Percentiles rank a stretch among this genome's conserved stretches.
phyloP scores from a whole-genome alignment of 2,329 filamentous ascomycete genomes.

The Lachnellula hyalina region DNA sequence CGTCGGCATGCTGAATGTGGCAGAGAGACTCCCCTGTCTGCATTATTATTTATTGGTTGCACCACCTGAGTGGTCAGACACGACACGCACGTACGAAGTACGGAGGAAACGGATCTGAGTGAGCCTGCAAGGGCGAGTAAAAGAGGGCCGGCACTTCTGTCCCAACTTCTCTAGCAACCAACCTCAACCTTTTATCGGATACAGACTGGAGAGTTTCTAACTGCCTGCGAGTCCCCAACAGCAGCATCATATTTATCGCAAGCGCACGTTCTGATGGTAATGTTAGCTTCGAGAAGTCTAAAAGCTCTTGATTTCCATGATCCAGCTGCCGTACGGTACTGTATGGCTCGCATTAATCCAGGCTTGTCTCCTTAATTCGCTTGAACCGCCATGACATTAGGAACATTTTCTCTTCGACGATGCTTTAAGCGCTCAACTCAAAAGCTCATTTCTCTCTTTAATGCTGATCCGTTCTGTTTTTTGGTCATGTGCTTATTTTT shows the following conservation, averaged over 20 bases:
- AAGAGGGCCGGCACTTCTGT: not conserved
- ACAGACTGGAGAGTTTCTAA: not conserved
- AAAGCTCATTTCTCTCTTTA: conserved; percentile 8
- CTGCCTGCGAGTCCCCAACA: not conserved
- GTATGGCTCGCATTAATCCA: not conserved
- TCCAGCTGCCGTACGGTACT: not conserved
- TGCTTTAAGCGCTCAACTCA: conserved; percentile 15
- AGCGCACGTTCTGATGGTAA: not conserved
- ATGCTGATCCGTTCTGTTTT: conserved; percentile 7
- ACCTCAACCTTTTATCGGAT: not conserved
- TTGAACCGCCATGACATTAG: not conserved
- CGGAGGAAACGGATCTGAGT: not conserved
- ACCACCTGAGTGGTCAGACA: not conserved
- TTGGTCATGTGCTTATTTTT: conserved; percentile 13
- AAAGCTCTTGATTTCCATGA: not conserved
- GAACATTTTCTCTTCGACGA: not conserved
- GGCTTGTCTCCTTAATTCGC: not conserved
- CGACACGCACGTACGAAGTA: not conserved
- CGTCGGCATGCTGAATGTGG: not conserved
- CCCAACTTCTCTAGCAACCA: not conserved
- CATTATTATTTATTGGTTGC: not conserved
- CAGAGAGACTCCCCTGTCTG: not conserved
- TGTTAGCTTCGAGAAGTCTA: not conserved
- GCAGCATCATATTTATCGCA: too few relatives aligned
- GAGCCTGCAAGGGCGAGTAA: not conserved